Conservation (phyloP, 768 basidiomycete species). For the Mycena venus region DNA sequence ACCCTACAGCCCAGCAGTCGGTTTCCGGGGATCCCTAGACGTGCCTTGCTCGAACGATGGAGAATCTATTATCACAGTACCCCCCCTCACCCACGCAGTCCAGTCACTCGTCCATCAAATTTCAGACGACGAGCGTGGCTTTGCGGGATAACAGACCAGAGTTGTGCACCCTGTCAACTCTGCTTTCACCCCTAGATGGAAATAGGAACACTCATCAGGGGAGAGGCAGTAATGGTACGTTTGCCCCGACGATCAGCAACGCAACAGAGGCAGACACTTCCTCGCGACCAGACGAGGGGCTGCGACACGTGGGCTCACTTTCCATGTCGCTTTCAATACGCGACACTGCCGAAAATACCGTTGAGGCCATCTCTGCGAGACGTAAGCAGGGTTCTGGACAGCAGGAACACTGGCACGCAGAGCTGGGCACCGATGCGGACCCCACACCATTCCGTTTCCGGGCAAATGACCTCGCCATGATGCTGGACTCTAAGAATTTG, state of each 20-base stretch:
- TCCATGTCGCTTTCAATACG: constrained; percentile 37
- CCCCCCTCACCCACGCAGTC: constrained; percentile 87
- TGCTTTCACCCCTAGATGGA: constrained; percentile 57
- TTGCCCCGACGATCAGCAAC: constrained; percentile 57
- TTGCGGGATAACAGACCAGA: constrained; percentile 81
- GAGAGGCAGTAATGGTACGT: constrained; percentile 71
- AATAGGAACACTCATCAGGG: constrained; percentile 56
- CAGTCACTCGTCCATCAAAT: constrained; percentile 71
- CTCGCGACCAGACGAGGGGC: constrained; percentile 40
- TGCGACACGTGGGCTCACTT: constrained; percentile 50
- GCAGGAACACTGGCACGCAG: constrained; percentile 39
- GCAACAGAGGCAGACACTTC: constrained; percentile 65
- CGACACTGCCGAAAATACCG: constrained; percentile 30
- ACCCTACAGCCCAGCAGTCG: constrained; percentile 31
- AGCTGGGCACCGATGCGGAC: constrained; percentile 62
- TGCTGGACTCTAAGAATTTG: constrained; percentile 92
- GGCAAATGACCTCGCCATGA: constrained; percentile 82
- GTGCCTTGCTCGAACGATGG: constrained; percentile 53
- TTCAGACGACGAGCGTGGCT: constrained; percentile 63
- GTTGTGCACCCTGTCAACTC: constrained; percentile 65
- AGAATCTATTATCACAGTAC: constrained; percentile 52
- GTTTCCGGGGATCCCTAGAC: constrained; percentile 30
- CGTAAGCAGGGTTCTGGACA: constrained; percentile 35
- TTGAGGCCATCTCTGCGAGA: constrained; percentile 23
- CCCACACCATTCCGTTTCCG: constrained; percentile 81